Evolutionary conservation across 1,284 basidiomycete genomes (phyloP).

Genomic region (Trametes sp.): DNA sequence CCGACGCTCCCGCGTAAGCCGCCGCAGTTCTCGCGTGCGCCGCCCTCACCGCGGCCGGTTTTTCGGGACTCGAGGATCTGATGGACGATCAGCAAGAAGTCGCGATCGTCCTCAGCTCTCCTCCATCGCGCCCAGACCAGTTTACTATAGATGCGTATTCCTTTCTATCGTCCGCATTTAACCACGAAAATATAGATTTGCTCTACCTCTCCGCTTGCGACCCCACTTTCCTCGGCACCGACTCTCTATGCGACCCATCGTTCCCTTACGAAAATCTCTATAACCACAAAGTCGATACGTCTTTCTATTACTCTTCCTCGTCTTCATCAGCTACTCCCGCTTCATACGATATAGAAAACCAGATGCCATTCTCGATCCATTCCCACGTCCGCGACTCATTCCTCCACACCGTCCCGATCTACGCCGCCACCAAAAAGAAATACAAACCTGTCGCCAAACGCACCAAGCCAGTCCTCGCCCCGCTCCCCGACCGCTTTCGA

Average conservation of each 20-base stretch:
- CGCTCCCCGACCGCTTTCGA: slow-evolving; percentile 41
- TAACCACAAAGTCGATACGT: too few species aligned
- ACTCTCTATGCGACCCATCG: slow-evolving; percentile 16
- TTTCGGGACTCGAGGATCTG: slow-evolving; percentile 22
- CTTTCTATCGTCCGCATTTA: background rate
- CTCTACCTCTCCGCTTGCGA: slow-evolving; percentile 21
- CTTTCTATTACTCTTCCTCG: background rate
- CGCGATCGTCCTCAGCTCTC: slow-evolving; percentile 9
- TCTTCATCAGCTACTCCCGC: background rate
- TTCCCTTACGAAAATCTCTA: slow-evolving; percentile 12
- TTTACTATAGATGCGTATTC: slow-evolving; percentile 14
- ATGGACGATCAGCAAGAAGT: slow-evolving; percentile 16
- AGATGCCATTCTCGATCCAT: slow-evolving; percentile 6
- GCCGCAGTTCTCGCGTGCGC: slow-evolving; percentile 4
- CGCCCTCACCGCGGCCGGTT: background rate
- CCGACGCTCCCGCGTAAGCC: slow-evolving; percentile 34
- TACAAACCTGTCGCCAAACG: slow-evolving; percentile 48
- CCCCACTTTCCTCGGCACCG: slow-evolving; percentile 5
- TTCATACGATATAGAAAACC: background rate
- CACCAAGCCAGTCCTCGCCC: slow-evolving; percentile 38
- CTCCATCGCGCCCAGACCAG: background rate
- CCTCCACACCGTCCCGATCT: slow-evolving; percentile 1
- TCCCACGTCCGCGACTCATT: slow-evolving; percentile 1
- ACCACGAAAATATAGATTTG: slow-evolving; percentile 4
- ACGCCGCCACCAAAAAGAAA: slow-evolving; percentile 35